A percentile compares a stretch with the other conserved stretches of the same genome.
These are phyloP conservation scores for Aschersonia sp. DNA, from an alignment of 2,329 filamentous ascomycete genomes.

Conservation along the genomic window DNA sequence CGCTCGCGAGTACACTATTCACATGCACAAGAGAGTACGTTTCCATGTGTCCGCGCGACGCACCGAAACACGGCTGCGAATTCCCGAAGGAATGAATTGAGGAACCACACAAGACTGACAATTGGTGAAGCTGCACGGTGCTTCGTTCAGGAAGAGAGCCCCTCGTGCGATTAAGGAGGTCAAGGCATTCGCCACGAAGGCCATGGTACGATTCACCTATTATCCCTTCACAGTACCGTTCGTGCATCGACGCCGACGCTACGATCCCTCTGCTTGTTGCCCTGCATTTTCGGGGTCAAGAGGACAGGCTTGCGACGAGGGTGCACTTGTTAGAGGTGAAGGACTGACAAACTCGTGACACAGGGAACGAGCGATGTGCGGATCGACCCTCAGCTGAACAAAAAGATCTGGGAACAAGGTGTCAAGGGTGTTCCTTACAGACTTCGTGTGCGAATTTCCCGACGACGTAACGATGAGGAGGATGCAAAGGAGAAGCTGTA, in stretches of 20 bases:
- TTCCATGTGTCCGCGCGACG: constrained; percentile 2
- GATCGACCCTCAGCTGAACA: constrained; percentile 97
- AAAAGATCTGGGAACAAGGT: constrained; percentile 99
- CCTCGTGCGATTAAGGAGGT: constrained; percentile 99
- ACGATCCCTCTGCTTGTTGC: too few species aligned
- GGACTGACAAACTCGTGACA: constrained; percentile 1
- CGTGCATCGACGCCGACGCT: too few species aligned
- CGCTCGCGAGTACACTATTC: constrained; percentile 99
- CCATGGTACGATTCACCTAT: constrained; percentile 63
- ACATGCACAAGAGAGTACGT: constrained; percentile 83
- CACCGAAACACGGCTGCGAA: neutral
- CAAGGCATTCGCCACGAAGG: constrained; percentile 78
- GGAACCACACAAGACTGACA: constrained; percentile 4
- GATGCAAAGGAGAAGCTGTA: constrained; percentile 99
- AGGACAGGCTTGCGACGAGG: too few species aligned
- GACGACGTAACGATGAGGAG: constrained; percentile 99
- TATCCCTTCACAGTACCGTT: neutral
- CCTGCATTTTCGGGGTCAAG: too few species aligned
- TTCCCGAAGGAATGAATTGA: constrained; percentile 3
- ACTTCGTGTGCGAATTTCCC: constrained; percentile 94
- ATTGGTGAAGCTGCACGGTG: constrained; percentile 68
- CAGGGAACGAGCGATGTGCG: constrained; percentile 96
- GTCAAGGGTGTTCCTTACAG: constrained; percentile 98
- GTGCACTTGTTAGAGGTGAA: neutral
- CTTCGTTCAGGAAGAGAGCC: constrained; percentile 99